Conservation (phyloP, 1,139 yeast species). For the Suhomyces atakaporum region DNA sequence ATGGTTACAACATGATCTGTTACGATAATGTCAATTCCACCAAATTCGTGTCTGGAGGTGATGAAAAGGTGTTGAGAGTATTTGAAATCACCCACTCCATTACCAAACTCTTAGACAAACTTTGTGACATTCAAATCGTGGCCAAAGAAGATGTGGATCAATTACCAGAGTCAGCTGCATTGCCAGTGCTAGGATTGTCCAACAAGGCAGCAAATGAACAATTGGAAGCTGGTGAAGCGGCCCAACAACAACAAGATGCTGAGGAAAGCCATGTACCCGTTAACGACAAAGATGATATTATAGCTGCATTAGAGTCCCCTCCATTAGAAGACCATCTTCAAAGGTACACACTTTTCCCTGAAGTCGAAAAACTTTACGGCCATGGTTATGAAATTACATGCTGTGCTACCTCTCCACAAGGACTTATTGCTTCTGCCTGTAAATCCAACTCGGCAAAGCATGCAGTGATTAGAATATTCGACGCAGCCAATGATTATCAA, state of each 20-base stretch:
- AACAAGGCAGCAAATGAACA: constrained; percentile 75
- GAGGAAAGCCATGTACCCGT: constrained; percentile 40
- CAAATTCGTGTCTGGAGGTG: constrained; percentile 89
- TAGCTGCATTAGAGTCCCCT: constrained; percentile 53
- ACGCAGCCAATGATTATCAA: constrained; percentile 49
- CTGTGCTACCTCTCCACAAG: constrained; percentile 68
- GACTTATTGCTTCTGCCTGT: constrained; percentile 88
- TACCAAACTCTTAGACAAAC: constrained; percentile 56
- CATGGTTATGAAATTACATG: constrained; percentile 95
- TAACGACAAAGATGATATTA: constrained; percentile 44
- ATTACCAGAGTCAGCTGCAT: constrained; percentile 78
- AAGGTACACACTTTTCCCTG: constrained; percentile 92
- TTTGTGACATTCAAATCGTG: constrained; percentile 48
- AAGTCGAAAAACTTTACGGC: constrained; percentile 89
- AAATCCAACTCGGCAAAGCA: constrained; percentile 81
- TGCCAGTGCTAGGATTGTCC: constrained; percentile 92
- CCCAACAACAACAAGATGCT: constrained; percentile 36
- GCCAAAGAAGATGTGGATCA: constrained; percentile 21
- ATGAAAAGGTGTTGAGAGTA: constrained; percentile 87
- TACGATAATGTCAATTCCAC: constrained; percentile 62
- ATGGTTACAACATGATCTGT: constrained; percentile 95
- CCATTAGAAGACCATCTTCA: constrained; percentile 91
- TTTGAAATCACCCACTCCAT: constrained; percentile 89
- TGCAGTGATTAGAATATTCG: constrained; percentile 81
- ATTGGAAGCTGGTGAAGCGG: constrained; percentile 42